A percentile compares a stretch with the other conserved stretches of the same genome.
Conservation (phyloP, 1,284 basidiomycete genomes). For the Irpex lacteus region DNA sequence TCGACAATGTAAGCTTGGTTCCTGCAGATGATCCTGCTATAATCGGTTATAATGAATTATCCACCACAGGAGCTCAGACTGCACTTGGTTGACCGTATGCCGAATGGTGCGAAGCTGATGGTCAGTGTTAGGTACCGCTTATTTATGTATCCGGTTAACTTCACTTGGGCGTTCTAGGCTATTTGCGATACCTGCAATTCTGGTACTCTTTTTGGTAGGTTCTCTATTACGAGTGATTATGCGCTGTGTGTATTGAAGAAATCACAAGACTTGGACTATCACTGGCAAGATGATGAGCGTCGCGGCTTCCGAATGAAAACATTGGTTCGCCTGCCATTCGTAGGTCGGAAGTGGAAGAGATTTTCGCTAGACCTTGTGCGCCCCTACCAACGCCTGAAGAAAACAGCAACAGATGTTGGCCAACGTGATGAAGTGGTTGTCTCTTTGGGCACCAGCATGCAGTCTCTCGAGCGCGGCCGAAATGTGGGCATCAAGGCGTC, state of each 20-base stretch:
- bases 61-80: neutral
- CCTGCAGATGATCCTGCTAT: neutral
- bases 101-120: neutral
- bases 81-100: neutral
- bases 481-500: neutral
- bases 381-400: no score
- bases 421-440: no score
- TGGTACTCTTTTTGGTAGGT: constrained; percentile 3
- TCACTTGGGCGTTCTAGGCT: neutral
- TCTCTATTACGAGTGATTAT: neutral
- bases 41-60: neutral
- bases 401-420: no score
- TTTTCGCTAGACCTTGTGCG: neutral
- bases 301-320: neutral
- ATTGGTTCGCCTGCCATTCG: neutral
- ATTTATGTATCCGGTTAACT: neutral
- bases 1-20: neutral
- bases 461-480: neutral
- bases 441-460: no score
- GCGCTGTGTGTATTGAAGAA: neutral
- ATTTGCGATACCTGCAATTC: constrained; percentile 2
- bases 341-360: neutral
- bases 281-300: neutral
- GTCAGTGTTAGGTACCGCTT: neutral
- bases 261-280: neutral